Percentiles rank a stretch among this genome's conserved stretches.
Evolutionary conservation across 768 basidiomycete species (phyloP).

Genomic region (Macrolepiota dolichaula): DNA sequence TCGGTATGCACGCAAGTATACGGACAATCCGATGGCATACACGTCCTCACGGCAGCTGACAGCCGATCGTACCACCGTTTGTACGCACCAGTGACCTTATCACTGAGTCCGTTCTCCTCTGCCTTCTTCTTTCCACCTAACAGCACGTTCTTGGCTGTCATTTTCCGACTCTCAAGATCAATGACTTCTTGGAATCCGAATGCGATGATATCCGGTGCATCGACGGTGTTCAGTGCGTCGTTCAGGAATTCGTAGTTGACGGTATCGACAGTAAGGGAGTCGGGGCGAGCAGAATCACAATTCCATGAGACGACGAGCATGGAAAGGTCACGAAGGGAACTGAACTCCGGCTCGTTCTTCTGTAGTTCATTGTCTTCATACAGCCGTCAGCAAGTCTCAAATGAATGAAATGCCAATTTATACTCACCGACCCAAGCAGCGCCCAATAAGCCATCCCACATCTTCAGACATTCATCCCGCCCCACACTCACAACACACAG

Average conservation of each 20-base stretch:
- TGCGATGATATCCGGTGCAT: slow-evolving; percentile 74
- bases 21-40: slow-evolving; percentile 68
- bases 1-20: slow-evolving; percentile 83
- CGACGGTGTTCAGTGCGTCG: slow-evolving; percentile 69
- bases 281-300: slow-evolving; percentile 83
- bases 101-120: slow-evolving; percentile 55
- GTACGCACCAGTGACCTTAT: slow-evolving; percentile 85
- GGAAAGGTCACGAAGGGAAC: slow-evolving; percentile 72
- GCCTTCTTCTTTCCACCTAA: slow-evolving; percentile 69
- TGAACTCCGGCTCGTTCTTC: slow-evolving; percentile 73
- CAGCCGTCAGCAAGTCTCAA: slow-evolving; percentile 2
- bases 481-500: slow-evolving; percentile 76
- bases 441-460: slow-evolving; percentile 90
- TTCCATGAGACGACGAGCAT: slow-evolving; percentile 91
- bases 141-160: slow-evolving; percentile 89
- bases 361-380: slow-evolving; percentile 67
- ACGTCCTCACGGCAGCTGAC: slow-evolving; percentile 62
- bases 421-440: slow-evolving; percentile 86
- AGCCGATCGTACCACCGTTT: slow-evolving; percentile 87
- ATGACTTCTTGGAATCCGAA: slow-evolving; percentile 98
- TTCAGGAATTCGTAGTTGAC: slow-evolving; percentile 81
- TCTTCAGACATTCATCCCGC: slow-evolving; percentile 63
- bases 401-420: not conserved
- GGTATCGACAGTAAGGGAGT: slow-evolving; percentile 57
- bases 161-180: slow-evolving; percentile 88